These are phyloP conservation scores for Fagus crenata DNA, from an alignment of 306 rosid species.

Conservation along the genomic window DNA sequence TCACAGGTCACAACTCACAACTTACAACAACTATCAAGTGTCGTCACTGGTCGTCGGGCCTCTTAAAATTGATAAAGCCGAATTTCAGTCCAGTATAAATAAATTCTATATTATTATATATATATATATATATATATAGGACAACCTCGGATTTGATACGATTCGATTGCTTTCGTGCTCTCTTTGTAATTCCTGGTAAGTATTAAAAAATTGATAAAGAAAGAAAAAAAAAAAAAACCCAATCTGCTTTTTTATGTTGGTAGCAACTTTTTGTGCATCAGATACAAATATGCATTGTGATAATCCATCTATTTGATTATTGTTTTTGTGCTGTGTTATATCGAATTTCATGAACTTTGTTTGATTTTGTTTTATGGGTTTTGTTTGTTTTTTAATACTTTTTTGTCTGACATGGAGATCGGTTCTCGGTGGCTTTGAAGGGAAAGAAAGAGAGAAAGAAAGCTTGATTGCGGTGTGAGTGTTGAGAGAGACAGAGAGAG, in stretches of 20 bases:
- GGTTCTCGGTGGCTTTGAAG: conserved; percentile 22
- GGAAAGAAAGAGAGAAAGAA: not conserved
- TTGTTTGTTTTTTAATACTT: not conserved
- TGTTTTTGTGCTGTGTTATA: too few species aligned
- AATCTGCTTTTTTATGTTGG: not conserved
- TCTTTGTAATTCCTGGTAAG: not conserved
- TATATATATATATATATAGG: too few species aligned
- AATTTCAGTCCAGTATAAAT: not conserved
- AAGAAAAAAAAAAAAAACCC: not conserved
- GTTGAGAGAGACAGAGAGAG: conserved; percentile 19
- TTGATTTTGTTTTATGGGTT: conserved; percentile 8
- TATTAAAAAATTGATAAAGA: not conserved
- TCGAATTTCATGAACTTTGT: not conserved
- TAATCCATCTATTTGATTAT: not conserved
- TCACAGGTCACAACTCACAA: too few species aligned
- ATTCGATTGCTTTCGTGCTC: not conserved
- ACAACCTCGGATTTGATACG: not conserved
- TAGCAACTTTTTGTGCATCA: not conserved
- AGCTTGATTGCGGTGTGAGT: conserved; percentile 14
- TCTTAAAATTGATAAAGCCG: not conserved
- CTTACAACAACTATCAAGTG: not conserved
- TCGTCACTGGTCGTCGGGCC: not conserved
- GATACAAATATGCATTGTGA: not conserved
- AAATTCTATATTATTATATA: not conserved
- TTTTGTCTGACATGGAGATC: not conserved